Conservation (phyloP, 495 filamentous ascomycete species). For the Annulohypoxylon stygium region DNA sequence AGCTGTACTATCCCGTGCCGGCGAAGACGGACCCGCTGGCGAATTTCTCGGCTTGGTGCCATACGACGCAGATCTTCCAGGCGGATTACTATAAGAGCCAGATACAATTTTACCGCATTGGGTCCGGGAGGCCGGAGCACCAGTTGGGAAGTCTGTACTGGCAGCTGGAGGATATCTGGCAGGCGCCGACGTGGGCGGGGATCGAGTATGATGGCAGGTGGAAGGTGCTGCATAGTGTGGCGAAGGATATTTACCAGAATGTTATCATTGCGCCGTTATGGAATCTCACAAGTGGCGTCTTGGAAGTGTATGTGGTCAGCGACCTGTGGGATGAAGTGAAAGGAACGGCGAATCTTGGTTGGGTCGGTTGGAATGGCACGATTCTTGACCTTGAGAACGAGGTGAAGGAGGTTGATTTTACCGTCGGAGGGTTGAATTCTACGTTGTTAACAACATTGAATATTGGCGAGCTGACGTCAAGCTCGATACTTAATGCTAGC, state of each 20-base stretch:
- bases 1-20: slow-evolving; percentile 73
- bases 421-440: slow-evolving; percentile 71
- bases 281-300: slow-evolving; percentile 65
- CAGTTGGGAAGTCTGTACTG: slow-evolving; percentile 76
- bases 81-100: slow-evolving; percentile 73
- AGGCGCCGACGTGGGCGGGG: slow-evolving; percentile 75
- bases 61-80: slow-evolving; percentile 76
- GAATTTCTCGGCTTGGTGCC: slow-evolving; percentile 79
- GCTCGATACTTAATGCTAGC: slow-evolving; percentile 48
- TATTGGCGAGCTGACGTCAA: slow-evolving; percentile 38
- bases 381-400: slow-evolving; percentile 16
- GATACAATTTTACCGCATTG: slow-evolving; percentile 75
- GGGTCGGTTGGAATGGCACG: slow-evolving; percentile 50
- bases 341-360: slow-evolving; percentile 45
- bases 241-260: slow-evolving; percentile 71
- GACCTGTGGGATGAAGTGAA: slow-evolving; percentile 63
- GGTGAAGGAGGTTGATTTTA: slow-evolving; percentile 54
- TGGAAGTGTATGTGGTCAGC: slow-evolving; percentile 72
- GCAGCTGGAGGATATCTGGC: slow-evolving; percentile 80
- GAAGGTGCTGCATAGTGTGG: slow-evolving; percentile 74
- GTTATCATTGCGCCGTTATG: slow-evolving; percentile 74
- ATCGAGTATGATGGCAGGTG: slow-evolving; percentile 75
- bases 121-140: slow-evolving; percentile 69
- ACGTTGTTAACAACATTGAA: slow-evolving; percentile 66
- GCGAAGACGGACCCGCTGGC: slow-evolving; percentile 67